Evolutionary conservation across 2,329 filamentous ascomycete genomes (phyloP).

Genomic region (Thermomyces lanuginosus): DNA sequence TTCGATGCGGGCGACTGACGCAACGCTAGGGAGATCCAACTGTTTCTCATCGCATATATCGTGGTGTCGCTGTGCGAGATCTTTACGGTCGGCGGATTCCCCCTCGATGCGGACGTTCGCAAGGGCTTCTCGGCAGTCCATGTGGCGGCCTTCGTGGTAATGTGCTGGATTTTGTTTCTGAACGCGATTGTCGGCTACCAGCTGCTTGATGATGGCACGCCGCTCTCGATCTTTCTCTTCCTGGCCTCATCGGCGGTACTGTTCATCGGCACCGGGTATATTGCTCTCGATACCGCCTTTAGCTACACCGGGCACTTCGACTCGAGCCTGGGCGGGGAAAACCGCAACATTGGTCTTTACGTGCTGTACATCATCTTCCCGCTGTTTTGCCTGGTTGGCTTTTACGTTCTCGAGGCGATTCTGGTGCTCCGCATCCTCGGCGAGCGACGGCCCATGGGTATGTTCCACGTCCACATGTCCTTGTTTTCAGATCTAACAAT

Average conservation of each 20-base stretch:
- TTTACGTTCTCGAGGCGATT: constrained; percentile 67
- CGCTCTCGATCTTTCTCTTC: constrained; percentile 63
- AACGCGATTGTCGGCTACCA: constrained; percentile 91
- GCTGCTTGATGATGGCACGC: constrained; percentile 80
- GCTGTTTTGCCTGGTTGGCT: constrained; percentile 73
- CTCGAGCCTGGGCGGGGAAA: constrained; percentile 36
- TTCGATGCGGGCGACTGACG: not conserved
- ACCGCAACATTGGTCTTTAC: constrained; percentile 73
- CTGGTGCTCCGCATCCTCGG: constrained; percentile 75
- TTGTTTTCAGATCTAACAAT: constrained; percentile 2
- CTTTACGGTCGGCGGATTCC: constrained; percentile 84
- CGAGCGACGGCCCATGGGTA: constrained; percentile 77
- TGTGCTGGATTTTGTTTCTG: constrained; percentile 77
- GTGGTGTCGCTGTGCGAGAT: constrained; percentile 89
- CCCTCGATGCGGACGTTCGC: constrained; percentile 52
- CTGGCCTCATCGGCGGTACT: constrained; percentile 51
- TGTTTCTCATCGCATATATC: constrained; percentile 76
- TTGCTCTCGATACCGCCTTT: constrained; percentile 84
- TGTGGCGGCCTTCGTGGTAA: constrained; percentile 74
- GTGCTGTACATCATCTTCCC: constrained; percentile 85
- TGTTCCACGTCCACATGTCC: constrained; percentile 13
- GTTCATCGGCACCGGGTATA: constrained; percentile 85
- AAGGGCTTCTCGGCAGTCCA: constrained; percentile 74
- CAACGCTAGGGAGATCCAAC: constrained; percentile 75
- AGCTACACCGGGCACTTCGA: constrained; percentile 68